Evolutionary conservation across 169 alveolate species (phyloP).

Genomic region (Plasmodium sp.): DNA sequence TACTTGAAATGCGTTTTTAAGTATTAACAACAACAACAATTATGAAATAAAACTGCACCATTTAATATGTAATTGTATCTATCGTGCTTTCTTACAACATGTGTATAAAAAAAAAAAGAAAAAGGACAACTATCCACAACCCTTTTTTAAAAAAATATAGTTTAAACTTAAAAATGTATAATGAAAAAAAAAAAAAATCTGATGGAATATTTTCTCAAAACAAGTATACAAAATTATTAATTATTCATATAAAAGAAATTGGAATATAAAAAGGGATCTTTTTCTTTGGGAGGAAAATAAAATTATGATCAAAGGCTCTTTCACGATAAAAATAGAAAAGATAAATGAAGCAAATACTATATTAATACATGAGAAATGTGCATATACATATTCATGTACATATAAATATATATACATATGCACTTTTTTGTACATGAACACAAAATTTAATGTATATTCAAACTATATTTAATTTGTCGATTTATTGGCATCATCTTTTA

Average conservation of each 20-base stretch:
- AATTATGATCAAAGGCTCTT: neutral
- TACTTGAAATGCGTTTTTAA: too few species aligned
- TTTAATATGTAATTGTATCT: too few species aligned
- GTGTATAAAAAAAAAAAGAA: neutral
- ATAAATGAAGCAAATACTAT: neutral
- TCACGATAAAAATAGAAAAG: neutral
- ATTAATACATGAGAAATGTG: neutral
- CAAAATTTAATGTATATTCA: neutral
- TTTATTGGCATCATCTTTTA: neutral
- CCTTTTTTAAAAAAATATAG: neutral
- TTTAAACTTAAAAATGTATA: neutral
- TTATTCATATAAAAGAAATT: neutral
- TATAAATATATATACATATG: neutral
- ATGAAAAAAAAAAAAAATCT: neutral
- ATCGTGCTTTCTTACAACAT: too few species aligned
- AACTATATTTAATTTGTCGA: constrained; percentile 1
- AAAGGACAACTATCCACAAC: neutral
- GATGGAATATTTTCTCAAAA: neutral
- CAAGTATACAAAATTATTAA: neutral
- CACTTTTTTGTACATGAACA: neutral
- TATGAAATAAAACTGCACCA: too few species aligned
- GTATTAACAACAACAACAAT: too few species aligned
- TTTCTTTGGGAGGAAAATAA: neutral
- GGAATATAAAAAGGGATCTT: neutral
- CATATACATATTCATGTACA: neutral